phyloP scores from a whole-genome alignment of 2,329 filamentous ascomycete species.

The Lomentospora prolificans region DNA sequence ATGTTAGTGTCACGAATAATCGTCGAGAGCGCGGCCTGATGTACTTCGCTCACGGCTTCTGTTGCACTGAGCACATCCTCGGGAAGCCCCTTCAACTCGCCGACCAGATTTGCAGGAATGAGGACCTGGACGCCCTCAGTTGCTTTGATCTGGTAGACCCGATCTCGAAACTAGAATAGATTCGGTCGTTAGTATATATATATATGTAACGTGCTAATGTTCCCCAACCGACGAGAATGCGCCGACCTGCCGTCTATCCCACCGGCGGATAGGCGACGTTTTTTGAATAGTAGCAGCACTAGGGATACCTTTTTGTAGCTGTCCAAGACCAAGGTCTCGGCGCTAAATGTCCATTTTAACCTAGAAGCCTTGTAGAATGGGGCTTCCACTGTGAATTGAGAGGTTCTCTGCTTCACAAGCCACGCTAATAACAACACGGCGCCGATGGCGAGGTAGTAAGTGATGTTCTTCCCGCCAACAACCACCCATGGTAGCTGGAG shows the following conservation, averaged over 20 bases:
- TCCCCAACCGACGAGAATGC: too few species aligned
- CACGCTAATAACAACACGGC: constrained; percentile 27
- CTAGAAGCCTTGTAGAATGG: constrained; percentile 39
- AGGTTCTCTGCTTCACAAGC: constrained; percentile 25
- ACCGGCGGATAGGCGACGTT: too few species aligned
- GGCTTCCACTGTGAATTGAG: constrained; percentile 21
- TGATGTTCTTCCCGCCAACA: constrained; percentile 21
- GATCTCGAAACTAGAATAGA: constrained; percentile 36
- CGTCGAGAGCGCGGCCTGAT: too few species aligned
- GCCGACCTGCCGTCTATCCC: too few species aligned
- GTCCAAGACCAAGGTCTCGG: constrained; percentile 35
- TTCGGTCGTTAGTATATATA: too few species aligned
- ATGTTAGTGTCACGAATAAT: too few species aligned
- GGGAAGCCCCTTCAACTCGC: constrained; percentile 36
- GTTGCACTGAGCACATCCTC: constrained; percentile 38
- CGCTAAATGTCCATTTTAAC: constrained; percentile 40
- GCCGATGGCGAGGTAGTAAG: constrained; percentile 31
- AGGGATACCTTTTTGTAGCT: constrained; percentile 38
- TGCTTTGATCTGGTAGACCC: constrained; percentile 40
- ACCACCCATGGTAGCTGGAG: constrained; percentile 19
- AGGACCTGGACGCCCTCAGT: constrained; percentile 40
- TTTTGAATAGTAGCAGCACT: neutral
- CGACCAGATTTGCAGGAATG: constrained; percentile 32
- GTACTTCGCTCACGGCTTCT: constrained; percentile 37
- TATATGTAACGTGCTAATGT: too few species aligned